These are phyloP conservation scores for Thinopyrum elongatum DNA, from an alignment of 176 grass and related monocot species.

Conservation along the genomic window DNA sequence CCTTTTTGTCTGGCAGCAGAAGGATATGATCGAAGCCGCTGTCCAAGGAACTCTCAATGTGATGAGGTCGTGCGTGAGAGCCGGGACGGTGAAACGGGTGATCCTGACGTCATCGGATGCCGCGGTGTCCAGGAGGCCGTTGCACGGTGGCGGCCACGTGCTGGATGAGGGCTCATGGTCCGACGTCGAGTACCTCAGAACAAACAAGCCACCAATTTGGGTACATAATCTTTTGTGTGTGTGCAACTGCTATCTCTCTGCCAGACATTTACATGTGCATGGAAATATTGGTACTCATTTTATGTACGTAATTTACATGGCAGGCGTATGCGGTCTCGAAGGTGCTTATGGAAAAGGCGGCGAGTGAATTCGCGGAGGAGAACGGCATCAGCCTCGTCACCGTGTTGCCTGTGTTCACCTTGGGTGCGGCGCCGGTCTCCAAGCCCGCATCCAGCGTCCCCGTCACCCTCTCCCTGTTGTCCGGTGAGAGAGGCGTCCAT, in stretches of 20 bases:
- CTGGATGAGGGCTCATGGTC: conserved; percentile 39
- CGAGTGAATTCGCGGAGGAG: conserved; percentile 16
- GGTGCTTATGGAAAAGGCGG: conserved; percentile 33
- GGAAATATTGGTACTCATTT: not conserved
- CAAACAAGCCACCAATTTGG: conserved; percentile 31
- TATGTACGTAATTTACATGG: not conserved
- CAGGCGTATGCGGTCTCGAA: conserved; percentile 41
- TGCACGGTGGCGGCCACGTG: not conserved
- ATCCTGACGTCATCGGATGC: conserved; percentile 34
- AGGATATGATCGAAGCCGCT: conserved; percentile 23
- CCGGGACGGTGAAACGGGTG: conserved; percentile 28
- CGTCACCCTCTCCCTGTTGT: conserved; percentile 13
- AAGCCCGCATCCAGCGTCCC: conserved; percentile 25
- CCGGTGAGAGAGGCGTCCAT: conserved; percentile 10
- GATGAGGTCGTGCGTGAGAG: conserved; percentile 24
- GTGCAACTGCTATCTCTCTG: not conserved
- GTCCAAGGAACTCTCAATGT: conserved; percentile 33
- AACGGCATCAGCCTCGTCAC: conserved; percentile 34
- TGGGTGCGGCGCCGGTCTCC: conserved; percentile 16
- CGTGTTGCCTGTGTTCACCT: conserved; percentile 25
- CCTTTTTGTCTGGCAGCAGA: conserved; percentile 7
- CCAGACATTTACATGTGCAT: not conserved
- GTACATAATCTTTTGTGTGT: not conserved
- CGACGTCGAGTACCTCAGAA: conserved; percentile 27
- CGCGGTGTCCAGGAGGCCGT: not conserved